Evolutionary conservation across 768 basidiomycete genomes (phyloP).

Genomic region (Russula sp.): DNA sequence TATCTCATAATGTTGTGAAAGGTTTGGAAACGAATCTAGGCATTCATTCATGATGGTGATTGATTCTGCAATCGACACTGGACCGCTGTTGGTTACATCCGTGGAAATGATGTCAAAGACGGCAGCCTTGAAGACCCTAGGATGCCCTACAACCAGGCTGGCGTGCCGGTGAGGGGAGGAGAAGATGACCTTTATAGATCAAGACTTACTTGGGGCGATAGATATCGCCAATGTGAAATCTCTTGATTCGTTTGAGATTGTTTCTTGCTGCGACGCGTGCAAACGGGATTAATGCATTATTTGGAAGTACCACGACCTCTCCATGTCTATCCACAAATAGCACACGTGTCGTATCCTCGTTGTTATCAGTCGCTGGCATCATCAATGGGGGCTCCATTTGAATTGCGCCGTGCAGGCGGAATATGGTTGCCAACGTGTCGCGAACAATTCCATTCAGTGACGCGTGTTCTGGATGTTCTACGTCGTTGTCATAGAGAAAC

Average conservation of each 20-base stretch:
- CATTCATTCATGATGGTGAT: conserved; percentile 66
- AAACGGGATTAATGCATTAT: conserved; percentile 70
- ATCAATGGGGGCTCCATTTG: conserved; percentile 84
- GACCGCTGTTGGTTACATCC: conserved; percentile 58
- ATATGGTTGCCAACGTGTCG: conserved; percentile 72
- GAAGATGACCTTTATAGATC: neutral
- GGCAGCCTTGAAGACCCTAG: conserved; percentile 67
- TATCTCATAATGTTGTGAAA: conserved; percentile 66
- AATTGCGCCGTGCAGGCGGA: conserved; percentile 87
- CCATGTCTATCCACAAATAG: conserved; percentile 78
- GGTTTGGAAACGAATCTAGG: conserved; percentile 68
- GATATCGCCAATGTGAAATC: conserved; percentile 74
- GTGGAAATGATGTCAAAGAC: conserved; percentile 82
- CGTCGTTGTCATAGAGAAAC: conserved; percentile 72
- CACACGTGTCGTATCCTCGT: conserved; percentile 64
- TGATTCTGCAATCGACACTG: conserved; percentile 71
- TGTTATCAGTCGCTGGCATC: conserved; percentile 62
- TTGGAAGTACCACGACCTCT: conserved; percentile 69
- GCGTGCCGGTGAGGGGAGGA: conserved; percentile 11
- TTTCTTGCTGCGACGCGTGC: conserved; percentile 77
- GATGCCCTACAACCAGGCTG: conserved; percentile 70
- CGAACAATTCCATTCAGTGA: conserved; percentile 71
- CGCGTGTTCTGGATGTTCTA: conserved; percentile 65
- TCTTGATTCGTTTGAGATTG: conserved; percentile 68
- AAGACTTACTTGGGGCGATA: conserved; percentile 60